Evolutionary conservation across 441 rosid genomes (phyloP), one percentile per base, ranked within the genome.

Genomic region (Gossypium trilobum): DNA sequence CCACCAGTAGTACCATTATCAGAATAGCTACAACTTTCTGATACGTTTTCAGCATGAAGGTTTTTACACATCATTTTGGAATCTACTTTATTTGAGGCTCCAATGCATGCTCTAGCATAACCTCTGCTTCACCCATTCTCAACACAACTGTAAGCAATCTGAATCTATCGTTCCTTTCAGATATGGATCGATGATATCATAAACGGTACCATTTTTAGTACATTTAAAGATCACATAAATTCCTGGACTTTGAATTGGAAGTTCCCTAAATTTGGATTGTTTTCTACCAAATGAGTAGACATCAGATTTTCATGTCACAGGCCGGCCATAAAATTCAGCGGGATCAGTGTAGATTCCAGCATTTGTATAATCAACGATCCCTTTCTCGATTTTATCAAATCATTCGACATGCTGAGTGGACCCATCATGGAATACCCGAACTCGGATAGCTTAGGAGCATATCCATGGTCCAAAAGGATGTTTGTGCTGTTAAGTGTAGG

Each of bases 61-160:
- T 51, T 16, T 9, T 14, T 16, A 8, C 9, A 19, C 22, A 14
- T 19, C 56, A 51, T 51, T 51, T 51, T 19, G 2, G 58, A 48
- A 19, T 67, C 44, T 14, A 51, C 73, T 54, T 55, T 54, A 23
- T 52, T 19, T 69, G 52, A 16, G 33, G 31, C 48, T 69, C 52
- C 52, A 33, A 31, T 17, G 33, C 63, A 52, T 29, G 73, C 31
- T 33, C 62, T 19, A 69, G 31, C 5, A 16, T 20, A 4, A 36
- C 73, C 63, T 69, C 62, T 10, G 17, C 62, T n/a, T 69, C 73
- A 1, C 73, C 62, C 14, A 52, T 52, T 17, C 11, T 3, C 1
- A 61, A 5, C 9, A 51, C 56, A 51, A 14, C 56, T 51, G 17
- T 2, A 23, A 27, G 48, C 60, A 4, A 52, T 14, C 61, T n/a